Evolutionary conservation across 2,329 filamentous ascomycete species (phyloP).

Genomic region (Fusarium sp.): DNA sequence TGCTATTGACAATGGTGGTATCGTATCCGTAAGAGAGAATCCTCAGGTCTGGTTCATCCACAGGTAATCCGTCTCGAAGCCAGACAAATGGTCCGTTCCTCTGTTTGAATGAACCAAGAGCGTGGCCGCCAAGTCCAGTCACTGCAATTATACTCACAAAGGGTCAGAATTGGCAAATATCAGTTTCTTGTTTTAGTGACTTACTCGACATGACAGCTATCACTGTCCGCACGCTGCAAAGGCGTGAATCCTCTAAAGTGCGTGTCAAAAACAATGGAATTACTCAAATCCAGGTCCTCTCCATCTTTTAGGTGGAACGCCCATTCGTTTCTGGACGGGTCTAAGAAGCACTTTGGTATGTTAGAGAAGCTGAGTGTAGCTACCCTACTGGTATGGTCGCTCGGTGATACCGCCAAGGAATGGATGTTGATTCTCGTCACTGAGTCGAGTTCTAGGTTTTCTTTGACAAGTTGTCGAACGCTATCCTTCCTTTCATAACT

Average conservation of each 20-base stretch:
- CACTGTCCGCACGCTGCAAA: rapidly evolving
- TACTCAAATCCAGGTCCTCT: background rate
- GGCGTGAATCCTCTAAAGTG: constrained; percentile 1
- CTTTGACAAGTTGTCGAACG: background rate
- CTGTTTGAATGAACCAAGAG: background rate
- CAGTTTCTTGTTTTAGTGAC: background rate
- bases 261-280: background rate
- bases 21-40: constrained; percentile 1
- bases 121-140: background rate
- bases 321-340: background rate
- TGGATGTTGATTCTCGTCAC: background rate
- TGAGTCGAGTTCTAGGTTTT: background rate
- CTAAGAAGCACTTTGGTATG: background rate
- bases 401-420: background rate
- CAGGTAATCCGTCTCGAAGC: background rate
- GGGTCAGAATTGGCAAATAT: no score
- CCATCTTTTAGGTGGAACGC: background rate
- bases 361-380: background rate
- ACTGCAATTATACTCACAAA: background rate
- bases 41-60: background rate
- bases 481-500: background rate
- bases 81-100: background rate
- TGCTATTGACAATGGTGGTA: background rate
- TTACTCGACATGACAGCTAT: background rate
- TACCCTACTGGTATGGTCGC: background rate